Evolutionary conservation across 2,329 filamentous ascomycete genomes (phyloP), one percentile per base, ranked within the genome.

Genomic region (Nothophaeocryptopus gaeumannii): DNA sequence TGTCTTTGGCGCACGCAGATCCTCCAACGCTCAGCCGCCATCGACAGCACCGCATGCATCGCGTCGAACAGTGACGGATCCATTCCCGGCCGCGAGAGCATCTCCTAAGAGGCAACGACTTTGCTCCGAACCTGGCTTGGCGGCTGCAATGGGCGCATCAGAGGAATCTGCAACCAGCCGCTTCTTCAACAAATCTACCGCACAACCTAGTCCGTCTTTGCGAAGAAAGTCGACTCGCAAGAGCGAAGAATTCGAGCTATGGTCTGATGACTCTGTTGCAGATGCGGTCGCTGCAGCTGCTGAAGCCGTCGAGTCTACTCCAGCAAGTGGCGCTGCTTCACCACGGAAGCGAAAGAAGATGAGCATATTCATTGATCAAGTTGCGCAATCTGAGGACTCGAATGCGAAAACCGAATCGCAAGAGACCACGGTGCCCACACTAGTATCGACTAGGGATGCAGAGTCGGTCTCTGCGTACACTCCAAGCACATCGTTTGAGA

Each of bases 261-360:
- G 68, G 62, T 76, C 74, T 3, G 75, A 77, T 53, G 74, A 76
- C 45, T 76, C 74, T 5, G 61, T 73, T 5, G 70, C 71, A 15
- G 71, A 74, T 15, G 74, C 70, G 7, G 67, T 74, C 56, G 68
- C 67, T 10, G 69, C 70, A 37, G 43, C 59, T 3, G 53, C 58
- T 11, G 58, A 60, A 8, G 52, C 53, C 9, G 38, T 50, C 29
- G 53, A 62, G 35, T n/a, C 58, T 30, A 54, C 42, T 40, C 39
- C 40, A 33, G 42, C 34, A 46, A 20, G 50, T 54, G 52, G 43
- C 44, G 51, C 36, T 14, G 50, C 52, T 12, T 59, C 56, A 15
- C 60, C 58, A 11, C 58, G 53, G 45, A 63, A 62, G 47, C 53
- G 63, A 26, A 64, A 66, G 57, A 66, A 63, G 53, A 26, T 65